Evolutionary conservation across 306 rosid genomes (phyloP).

Genomic region (Begonia masoniana): DNA sequence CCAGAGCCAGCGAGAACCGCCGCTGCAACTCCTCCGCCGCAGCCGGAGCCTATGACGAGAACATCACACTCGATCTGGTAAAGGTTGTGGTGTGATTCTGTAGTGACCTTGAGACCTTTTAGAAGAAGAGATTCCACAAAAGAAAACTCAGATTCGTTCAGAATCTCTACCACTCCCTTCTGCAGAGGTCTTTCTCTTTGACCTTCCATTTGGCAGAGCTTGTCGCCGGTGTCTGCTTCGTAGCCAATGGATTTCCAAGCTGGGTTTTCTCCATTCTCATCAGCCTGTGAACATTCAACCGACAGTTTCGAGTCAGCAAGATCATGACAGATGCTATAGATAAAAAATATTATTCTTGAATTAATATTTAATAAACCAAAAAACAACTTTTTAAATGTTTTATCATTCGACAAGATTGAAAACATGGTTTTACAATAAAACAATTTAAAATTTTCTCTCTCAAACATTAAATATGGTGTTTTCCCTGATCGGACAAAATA

Average conservation of each 20-base stretch:
- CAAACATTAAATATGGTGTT: no score
- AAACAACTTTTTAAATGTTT: no score
- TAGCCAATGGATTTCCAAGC: slow-evolving; percentile 76
- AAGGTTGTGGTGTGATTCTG: slow-evolving; percentile 13
- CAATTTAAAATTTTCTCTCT: no score
- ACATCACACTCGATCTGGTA: slow-evolving; percentile 56
- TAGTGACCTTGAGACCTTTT: slow-evolving; percentile 41
- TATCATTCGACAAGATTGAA: no score
- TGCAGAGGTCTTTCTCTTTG: slow-evolving; percentile 38
- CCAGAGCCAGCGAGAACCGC: slow-evolving; percentile 59
- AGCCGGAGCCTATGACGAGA: slow-evolving; percentile 62
- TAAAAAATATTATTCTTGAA: no score
- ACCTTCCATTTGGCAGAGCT: slow-evolving; percentile 5
- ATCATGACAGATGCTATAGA: no score
- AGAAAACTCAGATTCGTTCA: slow-evolving; percentile 31
- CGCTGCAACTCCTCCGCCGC: slow-evolving; percentile 91
- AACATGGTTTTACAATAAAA: no score
- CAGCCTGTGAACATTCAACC: slow-evolving; percentile 26
- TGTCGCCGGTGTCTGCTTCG: slow-evolving; percentile 23
- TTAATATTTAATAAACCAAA: no score
- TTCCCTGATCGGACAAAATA: no score
- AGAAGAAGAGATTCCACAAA: slow-evolving; percentile 27
- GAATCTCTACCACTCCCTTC: slow-evolving; percentile 49
- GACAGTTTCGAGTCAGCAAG: no score
- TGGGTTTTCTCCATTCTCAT: slow-evolving; percentile 52